phyloP scores from a whole-genome alignment of 2,329 filamentous ascomycete species.

The Alternaria conjuncta region DNA sequence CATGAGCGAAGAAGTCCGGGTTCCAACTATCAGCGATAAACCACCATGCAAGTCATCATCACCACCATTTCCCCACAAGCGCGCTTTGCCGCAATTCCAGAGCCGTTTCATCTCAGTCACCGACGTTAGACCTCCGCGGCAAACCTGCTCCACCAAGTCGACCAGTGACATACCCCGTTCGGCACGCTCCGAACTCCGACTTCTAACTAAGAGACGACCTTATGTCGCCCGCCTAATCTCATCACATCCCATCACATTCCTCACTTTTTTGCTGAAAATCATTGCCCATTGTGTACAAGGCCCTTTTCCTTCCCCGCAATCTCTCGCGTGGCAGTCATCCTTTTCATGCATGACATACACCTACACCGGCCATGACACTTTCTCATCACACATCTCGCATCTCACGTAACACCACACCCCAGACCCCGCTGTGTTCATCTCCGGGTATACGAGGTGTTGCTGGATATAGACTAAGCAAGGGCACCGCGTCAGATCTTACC shows the following conservation, averaged over 20 bases:
- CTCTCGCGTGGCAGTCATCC: background rate
- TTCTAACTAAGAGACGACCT: background rate
- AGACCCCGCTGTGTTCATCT: background rate
- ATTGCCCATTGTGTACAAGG: background rate
- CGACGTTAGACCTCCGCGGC: background rate
- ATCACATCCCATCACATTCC: background rate
- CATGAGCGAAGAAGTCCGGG: background rate
- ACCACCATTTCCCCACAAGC: background rate
- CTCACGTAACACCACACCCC: background rate
- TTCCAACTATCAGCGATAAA: background rate
- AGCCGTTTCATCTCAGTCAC: background rate
- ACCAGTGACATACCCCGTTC: background rate
- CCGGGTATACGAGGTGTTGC: background rate
- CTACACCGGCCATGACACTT: background rate
- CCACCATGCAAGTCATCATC: background rate
- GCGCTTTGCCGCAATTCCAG: background rate
- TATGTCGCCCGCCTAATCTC: background rate
- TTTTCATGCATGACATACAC: background rate
- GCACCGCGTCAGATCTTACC: background rate
- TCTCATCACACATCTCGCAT: background rate
- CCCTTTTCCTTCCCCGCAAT: background rate
- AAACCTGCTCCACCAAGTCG: background rate
- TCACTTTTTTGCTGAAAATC: background rate
- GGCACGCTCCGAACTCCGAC: constrained; percentile 1
- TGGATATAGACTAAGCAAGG: background rate